Evolutionary conservation across 2,329 filamentous ascomycete species (phyloP).

Genomic region (Diaporthe sp.): DNA sequence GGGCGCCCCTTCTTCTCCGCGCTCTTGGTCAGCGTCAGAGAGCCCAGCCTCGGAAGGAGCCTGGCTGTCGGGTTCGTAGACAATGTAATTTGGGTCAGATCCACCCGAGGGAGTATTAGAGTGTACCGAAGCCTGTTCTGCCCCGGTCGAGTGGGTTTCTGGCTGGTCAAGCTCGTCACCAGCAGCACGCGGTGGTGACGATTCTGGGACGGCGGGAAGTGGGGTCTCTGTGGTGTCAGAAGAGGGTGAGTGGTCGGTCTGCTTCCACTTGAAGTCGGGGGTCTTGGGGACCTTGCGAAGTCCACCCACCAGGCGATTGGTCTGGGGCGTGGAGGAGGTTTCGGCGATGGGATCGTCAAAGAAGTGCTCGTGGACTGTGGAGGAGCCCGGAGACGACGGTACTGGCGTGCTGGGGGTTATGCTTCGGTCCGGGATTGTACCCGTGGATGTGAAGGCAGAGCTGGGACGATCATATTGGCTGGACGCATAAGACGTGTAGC

Average conservation of each 20-base stretch:
- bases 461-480: conserved; percentile 61
- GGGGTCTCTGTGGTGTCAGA: conserved; percentile 46
- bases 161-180: conserved; percentile 32
- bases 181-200: conserved; percentile 48
- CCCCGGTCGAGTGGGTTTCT: conserved; percentile 35
- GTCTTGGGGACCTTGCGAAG: conserved; percentile 66
- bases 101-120: conserved; percentile 57
- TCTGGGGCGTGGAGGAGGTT: conserved; percentile 59
- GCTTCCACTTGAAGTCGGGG: conserved; percentile 60
- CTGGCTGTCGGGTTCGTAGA: conserved; percentile 56
- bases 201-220: conserved; percentile 52
- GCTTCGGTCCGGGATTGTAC: conserved; percentile 60
- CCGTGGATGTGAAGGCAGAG: conserved; percentile 60
- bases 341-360: conserved; percentile 52
- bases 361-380: conserved; percentile 50
- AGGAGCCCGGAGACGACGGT: conserved; percentile 51
- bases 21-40: conserved; percentile 19
- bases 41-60: conserved; percentile 10
- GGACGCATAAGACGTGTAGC: conserved; percentile 62
- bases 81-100: conserved; percentile 64
- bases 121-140: conserved; percentile 55
- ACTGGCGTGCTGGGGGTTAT: conserved; percentile 53
- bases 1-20: neutral
- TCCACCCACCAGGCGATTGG: conserved; percentile 68
- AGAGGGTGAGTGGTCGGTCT: conserved; percentile 49